phyloP scores from a whole-genome alignment of 345 rosid species.

The Salix dunnii region DNA sequence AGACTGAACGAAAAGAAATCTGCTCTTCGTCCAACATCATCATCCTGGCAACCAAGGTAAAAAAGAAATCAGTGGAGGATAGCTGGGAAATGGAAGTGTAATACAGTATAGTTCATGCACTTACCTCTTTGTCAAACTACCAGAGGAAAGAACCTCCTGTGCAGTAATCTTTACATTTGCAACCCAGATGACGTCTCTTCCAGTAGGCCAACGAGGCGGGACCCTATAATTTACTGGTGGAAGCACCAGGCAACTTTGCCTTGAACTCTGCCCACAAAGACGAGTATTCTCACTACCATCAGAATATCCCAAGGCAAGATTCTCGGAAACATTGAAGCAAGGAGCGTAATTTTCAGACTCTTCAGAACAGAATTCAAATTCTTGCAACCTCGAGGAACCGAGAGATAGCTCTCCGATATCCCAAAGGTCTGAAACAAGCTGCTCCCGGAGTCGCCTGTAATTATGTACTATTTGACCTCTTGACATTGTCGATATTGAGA shows the following conservation, averaged over 20 bases:
- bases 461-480: conserved; percentile 72
- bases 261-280: conserved; percentile 50
- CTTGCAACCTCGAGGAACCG: conserved; percentile 69
- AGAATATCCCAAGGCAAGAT: conserved; percentile 47
- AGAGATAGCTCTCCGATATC: conserved; percentile 89
- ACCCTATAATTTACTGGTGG: conserved; percentile 74
- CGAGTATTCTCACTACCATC: conserved; percentile 62
- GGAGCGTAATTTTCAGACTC: conserved; percentile 77
- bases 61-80: conserved; percentile 6
- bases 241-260: conserved; percentile 60
- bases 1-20: conserved; percentile 88
- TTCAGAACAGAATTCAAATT: conserved; percentile 62
- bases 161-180: conserved; percentile 85
- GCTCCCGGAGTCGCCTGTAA: conserved; percentile 84
- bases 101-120: neutral
- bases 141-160: conserved; percentile 90
- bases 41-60: conserved; percentile 54
- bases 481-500: conserved; percentile 64
- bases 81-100: conserved; percentile 3
- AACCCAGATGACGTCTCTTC: conserved; percentile 90
- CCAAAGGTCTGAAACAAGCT: conserved; percentile 78
- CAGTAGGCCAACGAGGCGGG: conserved; percentile 97
- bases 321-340: conserved; percentile 73
- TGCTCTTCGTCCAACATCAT: conserved; percentile 97
- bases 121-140: conserved; percentile 91